Evolutionary conservation across 2,329 filamentous ascomycete species (phyloP).

Genomic region (Fusarium sp.): DNA sequence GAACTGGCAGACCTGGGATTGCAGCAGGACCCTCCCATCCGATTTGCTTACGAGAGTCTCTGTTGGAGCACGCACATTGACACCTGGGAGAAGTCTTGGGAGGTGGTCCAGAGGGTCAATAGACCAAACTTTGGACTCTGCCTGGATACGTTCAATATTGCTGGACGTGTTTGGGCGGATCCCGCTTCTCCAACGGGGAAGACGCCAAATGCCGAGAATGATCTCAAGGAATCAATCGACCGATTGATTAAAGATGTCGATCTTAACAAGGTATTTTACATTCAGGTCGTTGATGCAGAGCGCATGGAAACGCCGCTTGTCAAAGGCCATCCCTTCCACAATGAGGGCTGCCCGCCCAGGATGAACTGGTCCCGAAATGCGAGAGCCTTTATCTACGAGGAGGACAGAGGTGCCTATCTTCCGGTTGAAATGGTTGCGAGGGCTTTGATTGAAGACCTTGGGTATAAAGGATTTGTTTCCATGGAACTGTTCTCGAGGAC

Average conservation of each 20-base stretch:
- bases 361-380: slow-evolving; percentile 29
- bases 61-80: slow-evolving; percentile 20
- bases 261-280: slow-evolving; percentile 8
- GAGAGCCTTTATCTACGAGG: slow-evolving; percentile 15
- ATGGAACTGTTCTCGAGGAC: slow-evolving; percentile 27
- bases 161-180: slow-evolving; percentile 10
- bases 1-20: slow-evolving; percentile 10
- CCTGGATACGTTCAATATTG: slow-evolving; percentile 23
- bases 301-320: slow-evolving; percentile 3
- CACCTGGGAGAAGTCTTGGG: slow-evolving; percentile 22
- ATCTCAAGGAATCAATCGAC: slow-evolving; percentile 2
- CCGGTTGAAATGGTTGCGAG: slow-evolving; percentile 10
- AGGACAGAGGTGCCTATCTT: background rate
- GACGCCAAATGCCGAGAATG: slow-evolving; percentile 16
- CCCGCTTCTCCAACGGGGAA: slow-evolving; percentile 11
- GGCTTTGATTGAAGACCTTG: slow-evolving; percentile 10
- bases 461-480: slow-evolving; percentile 9
- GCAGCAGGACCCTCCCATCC: slow-evolving; percentile 1
- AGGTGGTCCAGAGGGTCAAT: slow-evolving; percentile 1
- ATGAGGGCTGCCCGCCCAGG: slow-evolving; percentile 3
- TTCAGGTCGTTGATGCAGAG: slow-evolving; percentile 17
- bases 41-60: slow-evolving; percentile 9
- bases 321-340: slow-evolving; percentile 15
- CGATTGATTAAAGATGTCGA: background rate
- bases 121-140: slow-evolving; percentile 15